A percentile compares a stretch with the other conserved stretches of the same genome.
Conservation (phyloP, 495 filamentous ascomycete genomes). For the Hyaloscypha hepaticicola region DNA sequence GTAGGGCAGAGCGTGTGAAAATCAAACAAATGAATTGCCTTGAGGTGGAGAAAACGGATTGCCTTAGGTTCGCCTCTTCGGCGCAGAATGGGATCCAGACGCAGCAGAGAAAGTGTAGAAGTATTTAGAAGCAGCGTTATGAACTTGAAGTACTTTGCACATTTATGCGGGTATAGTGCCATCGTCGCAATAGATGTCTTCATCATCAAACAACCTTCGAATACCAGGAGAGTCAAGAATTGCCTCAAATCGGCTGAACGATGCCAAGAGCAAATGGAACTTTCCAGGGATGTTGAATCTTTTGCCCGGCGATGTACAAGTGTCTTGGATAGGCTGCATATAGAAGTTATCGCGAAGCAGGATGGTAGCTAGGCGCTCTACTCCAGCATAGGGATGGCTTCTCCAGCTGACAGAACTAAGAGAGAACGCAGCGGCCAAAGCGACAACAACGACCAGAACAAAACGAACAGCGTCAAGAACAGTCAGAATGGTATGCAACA, state of each 20-base stretch:
- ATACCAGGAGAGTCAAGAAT: slow-evolving; percentile 16
- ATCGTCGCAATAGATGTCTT: slow-evolving; percentile 54
- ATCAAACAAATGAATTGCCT: too few species aligned
- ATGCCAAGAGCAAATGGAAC: slow-evolving; percentile 33
- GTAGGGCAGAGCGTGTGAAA: too few species aligned
- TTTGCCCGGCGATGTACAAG: slow-evolving; percentile 38
- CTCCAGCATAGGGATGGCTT: background rate
- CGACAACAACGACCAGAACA: too few species aligned
- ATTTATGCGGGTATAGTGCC: slow-evolving; percentile 56
- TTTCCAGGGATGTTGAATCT: slow-evolving; percentile 30
- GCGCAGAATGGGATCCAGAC: background rate
- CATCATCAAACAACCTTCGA: slow-evolving; percentile 46
- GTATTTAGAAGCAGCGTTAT: slow-evolving; percentile 5
- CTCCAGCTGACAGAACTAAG: background rate
- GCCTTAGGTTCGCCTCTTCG: too few species aligned
- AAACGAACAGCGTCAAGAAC: background rate
- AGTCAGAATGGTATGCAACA: background rate
- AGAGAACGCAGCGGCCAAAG: too few species aligned
- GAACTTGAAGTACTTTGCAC: slow-evolving; percentile 44
- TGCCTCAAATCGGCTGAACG: slow-evolving; percentile 34
- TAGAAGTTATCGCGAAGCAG: slow-evolving; percentile 34
- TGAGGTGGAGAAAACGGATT: too few species aligned
- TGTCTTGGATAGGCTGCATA: slow-evolving; percentile 44
- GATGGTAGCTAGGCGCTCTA: background rate
- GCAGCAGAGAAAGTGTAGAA: background rate